Evolutionary conservation across 2,329 filamentous ascomycete genomes (phyloP).

Genomic region (Fusarium virguliforme): DNA sequence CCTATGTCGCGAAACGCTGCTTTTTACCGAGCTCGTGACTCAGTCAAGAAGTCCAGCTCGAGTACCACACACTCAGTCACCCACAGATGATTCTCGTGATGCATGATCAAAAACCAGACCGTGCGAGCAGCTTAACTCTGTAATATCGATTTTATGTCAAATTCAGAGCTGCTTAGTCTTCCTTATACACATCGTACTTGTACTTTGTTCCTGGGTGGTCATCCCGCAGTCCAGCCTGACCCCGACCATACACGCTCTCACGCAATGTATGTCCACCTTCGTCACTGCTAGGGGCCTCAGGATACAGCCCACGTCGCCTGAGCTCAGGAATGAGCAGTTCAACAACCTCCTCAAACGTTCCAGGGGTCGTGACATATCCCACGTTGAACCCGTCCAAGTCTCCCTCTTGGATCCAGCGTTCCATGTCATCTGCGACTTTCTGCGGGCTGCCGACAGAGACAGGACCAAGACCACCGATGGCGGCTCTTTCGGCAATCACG

Average conservation of each 20-base stretch:
- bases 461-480: constrained; percentile 60
- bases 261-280: constrained; percentile 64
- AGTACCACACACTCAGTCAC: not conserved
- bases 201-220: constrained; percentile 74
- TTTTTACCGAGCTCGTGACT: too few species aligned
- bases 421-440: constrained; percentile 63
- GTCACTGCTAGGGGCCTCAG: constrained; percentile 35
- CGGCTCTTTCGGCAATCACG: constrained; percentile 59
- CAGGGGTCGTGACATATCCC: constrained; percentile 62
- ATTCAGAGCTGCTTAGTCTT: constrained; percentile 56
- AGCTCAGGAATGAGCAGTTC: constrained; percentile 54
- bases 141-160: not conserved
- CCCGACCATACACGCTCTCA: constrained; percentile 75
- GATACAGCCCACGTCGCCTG: constrained; percentile 52
- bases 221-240: constrained; percentile 69
- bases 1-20: too few species aligned
- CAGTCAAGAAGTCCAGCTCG: too few species aligned
- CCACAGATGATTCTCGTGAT: too few species aligned
- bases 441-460: constrained; percentile 58
- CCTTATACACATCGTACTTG: constrained; percentile 74
- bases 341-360: constrained; percentile 55
- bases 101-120: not conserved
- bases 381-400: constrained; percentile 62
- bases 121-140: too few species aligned
- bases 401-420: constrained; percentile 62